phyloP scores from a whole-genome alignment of 2,329 filamentous ascomycete genomes.

The Calonectria leucothoes region DNA sequence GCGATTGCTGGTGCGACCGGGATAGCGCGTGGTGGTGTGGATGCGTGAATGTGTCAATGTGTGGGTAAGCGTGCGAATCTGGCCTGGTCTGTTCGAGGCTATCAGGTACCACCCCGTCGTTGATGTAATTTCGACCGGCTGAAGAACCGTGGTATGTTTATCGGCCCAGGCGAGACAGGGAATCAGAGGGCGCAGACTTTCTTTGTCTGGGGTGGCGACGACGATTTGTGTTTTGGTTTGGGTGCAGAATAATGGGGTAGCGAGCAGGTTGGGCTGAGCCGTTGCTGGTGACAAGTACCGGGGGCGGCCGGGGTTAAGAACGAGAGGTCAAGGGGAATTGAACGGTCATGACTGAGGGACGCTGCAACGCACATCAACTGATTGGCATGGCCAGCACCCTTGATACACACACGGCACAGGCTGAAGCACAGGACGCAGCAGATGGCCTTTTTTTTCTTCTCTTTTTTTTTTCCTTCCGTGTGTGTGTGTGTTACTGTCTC shows the following conservation, averaged over 20 bases:
- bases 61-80: constrained; percentile 4
- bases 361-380: background rate
- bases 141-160: constrained; percentile 13
- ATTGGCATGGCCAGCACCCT: constrained; percentile 4
- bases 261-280: background rate
- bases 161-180: constrained; percentile 16
- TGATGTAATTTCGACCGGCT: constrained; percentile 19
- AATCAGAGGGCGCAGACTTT: background rate
- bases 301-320: background rate
- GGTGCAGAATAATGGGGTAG: background rate
- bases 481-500: background rate
- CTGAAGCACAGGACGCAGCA: constrained; percentile 19
- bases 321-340: constrained; percentile 3
- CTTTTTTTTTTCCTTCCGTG: background rate
- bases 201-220: background rate
- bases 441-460: background rate
- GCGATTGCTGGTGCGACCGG: constrained; percentile 27
- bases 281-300: background rate
- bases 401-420: constrained; percentile 13
- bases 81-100: constrained; percentile 1
- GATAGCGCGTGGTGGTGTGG: constrained; percentile 35
- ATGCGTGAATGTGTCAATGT: constrained; percentile 25
- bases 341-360: constrained; percentile 5
- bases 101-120: constrained; percentile 8
- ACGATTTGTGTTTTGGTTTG: background rate